A percentile compares a stretch with the other conserved stretches of the same genome.
phyloP scores from a whole-genome alignment of 257 asterid species.

The Paulownia fortunei region DNA sequence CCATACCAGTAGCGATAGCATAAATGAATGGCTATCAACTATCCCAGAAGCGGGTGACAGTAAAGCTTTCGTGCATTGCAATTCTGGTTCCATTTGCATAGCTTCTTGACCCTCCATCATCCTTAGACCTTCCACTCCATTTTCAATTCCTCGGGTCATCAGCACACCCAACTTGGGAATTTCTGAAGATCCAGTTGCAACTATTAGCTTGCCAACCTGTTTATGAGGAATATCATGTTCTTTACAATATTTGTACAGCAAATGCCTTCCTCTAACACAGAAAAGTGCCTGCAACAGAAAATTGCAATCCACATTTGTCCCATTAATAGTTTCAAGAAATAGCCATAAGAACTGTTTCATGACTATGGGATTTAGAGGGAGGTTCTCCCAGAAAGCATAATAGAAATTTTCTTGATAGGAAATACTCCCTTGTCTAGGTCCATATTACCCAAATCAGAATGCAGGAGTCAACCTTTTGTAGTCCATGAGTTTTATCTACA shows the following conservation, averaged over 20 bases:
- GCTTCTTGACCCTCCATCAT: slow-evolving; percentile 74
- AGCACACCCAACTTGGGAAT: slow-evolving; percentile 61
- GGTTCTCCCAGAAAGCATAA: no score
- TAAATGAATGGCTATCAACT: slow-evolving; percentile 71
- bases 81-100: slow-evolving; percentile 63
- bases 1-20: slow-evolving; percentile 78
- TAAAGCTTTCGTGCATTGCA: slow-evolving; percentile 75
- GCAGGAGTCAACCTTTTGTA: no score
- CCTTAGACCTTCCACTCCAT: slow-evolving; percentile 72
- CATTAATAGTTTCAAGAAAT: no score
- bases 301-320: no score
- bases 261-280: slow-evolving; percentile 74
- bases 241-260: slow-evolving; percentile 71
- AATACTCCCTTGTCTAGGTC: no score
- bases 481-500: no score
- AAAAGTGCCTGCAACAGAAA: slow-evolving; percentile 62
- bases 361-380: no score
- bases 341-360: no score
- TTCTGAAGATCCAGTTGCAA: slow-evolving; percentile 80
- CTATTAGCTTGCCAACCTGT: slow-evolving; percentile 87
- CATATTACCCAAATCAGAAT: no score
- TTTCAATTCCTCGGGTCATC: slow-evolving; percentile 62
- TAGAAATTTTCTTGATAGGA: no score
- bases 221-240: slow-evolving; percentile 68
- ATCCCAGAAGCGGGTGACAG: slow-evolving; percentile 81